A percentile compares a stretch with the other conserved stretches of the same genome.
Evolutionary conservation across 371 early-diverging fungal genomes (phyloP).

Genomic region (Chytridium lagenaria): DNA sequence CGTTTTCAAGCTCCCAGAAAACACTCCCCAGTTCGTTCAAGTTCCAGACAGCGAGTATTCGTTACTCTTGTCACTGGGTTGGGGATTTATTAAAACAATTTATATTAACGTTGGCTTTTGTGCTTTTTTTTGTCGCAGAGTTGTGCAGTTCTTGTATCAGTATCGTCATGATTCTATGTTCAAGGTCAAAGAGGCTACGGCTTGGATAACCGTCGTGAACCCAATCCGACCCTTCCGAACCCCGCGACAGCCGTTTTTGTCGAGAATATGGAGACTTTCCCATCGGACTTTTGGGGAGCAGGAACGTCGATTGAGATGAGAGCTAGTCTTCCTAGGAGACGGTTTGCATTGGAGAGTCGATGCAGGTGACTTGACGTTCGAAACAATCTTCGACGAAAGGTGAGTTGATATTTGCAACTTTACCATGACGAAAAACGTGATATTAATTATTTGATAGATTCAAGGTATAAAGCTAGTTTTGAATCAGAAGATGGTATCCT

Average conservation of each 20-base stretch:
- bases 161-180: conserved; percentile 55
- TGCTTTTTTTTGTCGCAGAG: too few relatives aligned
- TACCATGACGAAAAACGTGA: too few relatives aligned
- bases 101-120: too few relatives aligned
- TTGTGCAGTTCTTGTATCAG: conserved; percentile 57
- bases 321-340: too few relatives aligned
- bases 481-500: conserved; percentile 52
- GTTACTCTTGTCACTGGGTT: conserved; percentile 66
- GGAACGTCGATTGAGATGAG: too few relatives aligned
- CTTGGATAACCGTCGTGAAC: conserved; percentile 35
- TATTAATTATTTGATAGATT: too few relatives aligned
- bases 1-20: conserved; percentile 60
- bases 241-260: background rate
- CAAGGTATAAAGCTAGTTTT: conserved; percentile 61
- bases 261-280: background rate
- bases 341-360: too few relatives aligned
- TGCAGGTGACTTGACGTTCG: too few relatives aligned
- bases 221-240: background rate
- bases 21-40: conserved; percentile 61
- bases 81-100: conserved; percentile 17
- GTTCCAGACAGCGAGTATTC: conserved; percentile 58
- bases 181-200: conserved; percentile 60
- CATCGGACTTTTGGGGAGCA: too few relatives aligned
- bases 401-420: too few relatives aligned
- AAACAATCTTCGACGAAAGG: too few relatives aligned